A percentile compares a stretch with the other conserved stretches of the same genome.
phyloP scores from a whole-genome alignment of 176 grass and related monocot genomes.

The Oryza glaberrima region DNA sequence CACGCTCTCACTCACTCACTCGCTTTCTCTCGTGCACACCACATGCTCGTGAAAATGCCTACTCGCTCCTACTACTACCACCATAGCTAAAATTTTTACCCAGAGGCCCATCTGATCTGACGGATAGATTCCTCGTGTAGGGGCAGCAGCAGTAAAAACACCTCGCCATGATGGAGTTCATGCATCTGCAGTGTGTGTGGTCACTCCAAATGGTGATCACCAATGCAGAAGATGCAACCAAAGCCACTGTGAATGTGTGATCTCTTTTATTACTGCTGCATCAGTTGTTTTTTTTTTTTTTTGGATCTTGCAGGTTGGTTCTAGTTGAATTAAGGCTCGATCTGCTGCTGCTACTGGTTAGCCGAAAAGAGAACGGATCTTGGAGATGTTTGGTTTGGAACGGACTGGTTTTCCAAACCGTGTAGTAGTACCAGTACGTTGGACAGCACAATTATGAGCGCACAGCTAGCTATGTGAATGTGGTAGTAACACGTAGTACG shows the following conservation, averaged over 20 bases:
- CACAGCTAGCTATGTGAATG: constrained; percentile 23
- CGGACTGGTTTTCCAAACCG: background rate
- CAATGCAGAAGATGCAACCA: background rate
- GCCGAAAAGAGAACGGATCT: constrained; percentile 13
- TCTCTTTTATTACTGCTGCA: constrained; percentile 32
- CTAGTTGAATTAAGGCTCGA: background rate
- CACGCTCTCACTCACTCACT: no score
- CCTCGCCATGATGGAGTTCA: background rate
- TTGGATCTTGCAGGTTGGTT: background rate
- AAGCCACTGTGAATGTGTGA: constrained; percentile 20
- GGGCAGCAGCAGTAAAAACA: background rate
- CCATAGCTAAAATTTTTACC: no score
- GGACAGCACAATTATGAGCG: constrained; percentile 34
- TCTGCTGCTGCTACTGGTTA: background rate
- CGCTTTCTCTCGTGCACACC: background rate
- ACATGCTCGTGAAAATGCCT: no score
- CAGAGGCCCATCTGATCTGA: background rate
- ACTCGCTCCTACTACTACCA: no score
- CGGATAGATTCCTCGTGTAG: constrained; percentile 15
- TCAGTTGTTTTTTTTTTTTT: background rate
- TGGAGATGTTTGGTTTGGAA: constrained; percentile 1
- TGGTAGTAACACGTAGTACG: background rate
- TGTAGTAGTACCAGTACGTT: background rate
- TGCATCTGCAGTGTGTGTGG: background rate
- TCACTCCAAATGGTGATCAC: background rate